Percentiles rank a stretch among this genome's conserved stretches.
phyloP scores from a whole-genome alignment of 371 early-diverging fungal species.

The Phascolomyces articulosus region DNA sequence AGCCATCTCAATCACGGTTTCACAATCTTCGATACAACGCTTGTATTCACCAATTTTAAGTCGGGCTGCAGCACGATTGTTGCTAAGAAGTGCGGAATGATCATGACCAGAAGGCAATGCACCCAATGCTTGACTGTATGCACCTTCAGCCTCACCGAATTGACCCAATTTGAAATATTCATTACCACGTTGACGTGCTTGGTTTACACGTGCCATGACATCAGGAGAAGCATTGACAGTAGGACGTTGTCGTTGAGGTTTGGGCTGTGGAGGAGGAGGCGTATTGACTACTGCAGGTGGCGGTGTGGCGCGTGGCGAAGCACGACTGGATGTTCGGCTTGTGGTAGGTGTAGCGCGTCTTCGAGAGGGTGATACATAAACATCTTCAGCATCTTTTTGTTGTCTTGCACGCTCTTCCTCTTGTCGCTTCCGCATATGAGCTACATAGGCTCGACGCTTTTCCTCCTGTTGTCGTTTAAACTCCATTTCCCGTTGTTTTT shows the following conservation, averaged over 20 bases:
- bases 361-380: constrained; percentile 61
- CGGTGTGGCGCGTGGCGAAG: background rate
- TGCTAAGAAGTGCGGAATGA: constrained; percentile 66
- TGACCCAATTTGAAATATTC: constrained; percentile 87
- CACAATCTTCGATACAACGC: constrained; percentile 70
- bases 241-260: constrained; percentile 26
- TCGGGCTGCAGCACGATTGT: constrained; percentile 89
- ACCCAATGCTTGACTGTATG: constrained; percentile 75
- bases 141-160: constrained; percentile 77
- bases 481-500: constrained; percentile 19
- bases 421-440: constrained; percentile 13
- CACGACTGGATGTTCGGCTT: background rate
- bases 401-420: constrained; percentile 17
- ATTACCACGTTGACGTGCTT: constrained; percentile 74
- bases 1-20: constrained; percentile 46
- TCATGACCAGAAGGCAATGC: constrained; percentile 63
- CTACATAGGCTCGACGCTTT: constrained; percentile 17
- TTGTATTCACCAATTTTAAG: constrained; percentile 87
- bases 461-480: constrained; percentile 21
- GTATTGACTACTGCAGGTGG: constrained; percentile 3
- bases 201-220: constrained; percentile 34
- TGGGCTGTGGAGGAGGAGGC: constrained; percentile 5
- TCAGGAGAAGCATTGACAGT: constrained; percentile 23
- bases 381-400: constrained; percentile 30
- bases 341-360: constrained; percentile 32